Evolutionary conservation across 202 grass and related monocot genomes (phyloP).

Genomic region (Hordeum pubiflorum): DNA sequence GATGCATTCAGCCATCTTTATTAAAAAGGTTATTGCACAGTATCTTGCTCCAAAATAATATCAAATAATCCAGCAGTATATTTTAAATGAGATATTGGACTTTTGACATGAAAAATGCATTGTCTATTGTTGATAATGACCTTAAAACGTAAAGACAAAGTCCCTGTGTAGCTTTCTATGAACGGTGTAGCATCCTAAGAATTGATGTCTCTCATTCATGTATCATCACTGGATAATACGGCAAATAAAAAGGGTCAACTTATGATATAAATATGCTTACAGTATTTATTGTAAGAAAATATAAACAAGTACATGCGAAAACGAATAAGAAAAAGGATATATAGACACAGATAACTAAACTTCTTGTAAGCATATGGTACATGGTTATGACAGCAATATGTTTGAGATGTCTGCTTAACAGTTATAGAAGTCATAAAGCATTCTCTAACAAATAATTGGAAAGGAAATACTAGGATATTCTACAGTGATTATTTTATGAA

Average conservation of each 20-base stretch:
- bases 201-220: background rate
- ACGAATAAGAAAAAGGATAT: background rate
- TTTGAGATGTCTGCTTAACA: background rate
- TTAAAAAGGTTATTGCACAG: background rate
- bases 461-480: background rate
- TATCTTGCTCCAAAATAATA: background rate
- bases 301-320: background rate
- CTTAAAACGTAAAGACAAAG: background rate
- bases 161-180: background rate
- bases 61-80: background rate
- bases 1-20: background rate
- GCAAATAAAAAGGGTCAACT: background rate
- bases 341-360: background rate
- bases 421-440: background rate
- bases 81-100: background rate
- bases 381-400: background rate
- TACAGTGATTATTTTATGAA: background rate
- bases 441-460: background rate
- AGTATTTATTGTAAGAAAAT: background rate
- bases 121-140: background rate
- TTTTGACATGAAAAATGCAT: background rate
- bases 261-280: background rate
- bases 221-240: background rate
- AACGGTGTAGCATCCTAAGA: background rate
- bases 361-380: background rate